Percentiles rank a stretch among this genome's conserved stretches.
Conservation (phyloP, 78 protist species). For the Dictyostelium discoideum region DNA sequence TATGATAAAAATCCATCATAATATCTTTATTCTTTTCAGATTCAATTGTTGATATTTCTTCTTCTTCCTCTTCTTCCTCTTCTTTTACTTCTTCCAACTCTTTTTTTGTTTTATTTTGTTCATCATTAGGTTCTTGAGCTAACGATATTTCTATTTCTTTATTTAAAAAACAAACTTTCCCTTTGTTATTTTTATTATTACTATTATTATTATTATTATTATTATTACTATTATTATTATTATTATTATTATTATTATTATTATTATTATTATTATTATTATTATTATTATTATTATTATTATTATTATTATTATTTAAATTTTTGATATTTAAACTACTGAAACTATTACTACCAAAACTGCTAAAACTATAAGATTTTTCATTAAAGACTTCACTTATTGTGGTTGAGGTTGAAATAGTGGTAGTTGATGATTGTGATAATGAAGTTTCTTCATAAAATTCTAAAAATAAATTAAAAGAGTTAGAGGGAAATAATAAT, state of each 20-base stretch:
- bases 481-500: neutral
- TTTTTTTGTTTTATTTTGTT: neutral
- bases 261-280: neutral
- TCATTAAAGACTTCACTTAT: neutral
- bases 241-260: neutral
- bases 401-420: neutral
- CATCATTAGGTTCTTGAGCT: neutral
- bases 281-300: neutral
- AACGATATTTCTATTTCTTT: slow-evolving; percentile 3
- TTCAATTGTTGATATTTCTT: neutral
- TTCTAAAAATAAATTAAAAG: neutral
- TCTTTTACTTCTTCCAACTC: neutral
- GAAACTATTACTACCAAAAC: neutral
- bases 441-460: neutral
- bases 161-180: neutral
- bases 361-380: neutral
- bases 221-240: neutral
- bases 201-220: neutral
- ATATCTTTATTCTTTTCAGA: neutral
- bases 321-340: neutral
- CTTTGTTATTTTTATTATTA: neutral
- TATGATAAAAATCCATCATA: slow-evolving; percentile 8
- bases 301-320: too few species aligned
- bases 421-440: neutral
- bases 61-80: slow-evolving; percentile 2